Base-by-base conservation (phyloP, 2,329 filamentous ascomycete species). In the Aspergillus sp. region DNA sequence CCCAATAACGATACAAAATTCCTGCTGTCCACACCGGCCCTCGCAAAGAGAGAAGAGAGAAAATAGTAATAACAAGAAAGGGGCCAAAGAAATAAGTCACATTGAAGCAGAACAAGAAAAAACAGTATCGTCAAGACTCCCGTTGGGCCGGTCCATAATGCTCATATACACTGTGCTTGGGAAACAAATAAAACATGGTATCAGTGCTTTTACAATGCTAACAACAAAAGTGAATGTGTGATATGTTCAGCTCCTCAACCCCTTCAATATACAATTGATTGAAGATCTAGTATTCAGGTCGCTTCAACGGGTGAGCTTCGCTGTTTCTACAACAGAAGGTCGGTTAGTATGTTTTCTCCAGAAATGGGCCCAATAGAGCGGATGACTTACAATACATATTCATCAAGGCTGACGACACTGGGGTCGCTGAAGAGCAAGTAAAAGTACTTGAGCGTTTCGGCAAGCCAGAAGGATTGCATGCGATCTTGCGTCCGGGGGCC, bases 401-500 rank as follows among this genome's bases (percentile, higher is more conserved):
- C 78, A 66, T 81, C 78, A 62, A 81, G 67, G 63, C 75, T 79
- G 55, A 80, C 70, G 47, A 78, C 65, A 49, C 63, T 71, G 10
- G 78, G 75, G 42, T 80, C 77, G 57, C 77, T 78, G 68, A 79
- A 81, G 36, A 81, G 68, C 24, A 81, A 69, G 61, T 80, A 81
- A 63, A 79, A 80, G 63, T 81, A 81, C 63, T 81, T 81, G 54
- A 81, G 64, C 10, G 78, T 80, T 72, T 81, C 78, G 5, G 77
- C 78, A 42, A 90, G 79, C 88, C 89, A 91, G 72, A 91, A 91
- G 62, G 87, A 90, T 78, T 91, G 88, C 88, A 91, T 90, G 54
- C 82, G 83, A 69, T 90, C 86, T 58, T 81, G 67, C 29, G 78
- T 73, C 12, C 66, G 66, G 4, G 79, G 78, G 14, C 69, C 74